Conservation (phyloP, 768 basidiomycete species). For the Podaxis sp. region DNA sequence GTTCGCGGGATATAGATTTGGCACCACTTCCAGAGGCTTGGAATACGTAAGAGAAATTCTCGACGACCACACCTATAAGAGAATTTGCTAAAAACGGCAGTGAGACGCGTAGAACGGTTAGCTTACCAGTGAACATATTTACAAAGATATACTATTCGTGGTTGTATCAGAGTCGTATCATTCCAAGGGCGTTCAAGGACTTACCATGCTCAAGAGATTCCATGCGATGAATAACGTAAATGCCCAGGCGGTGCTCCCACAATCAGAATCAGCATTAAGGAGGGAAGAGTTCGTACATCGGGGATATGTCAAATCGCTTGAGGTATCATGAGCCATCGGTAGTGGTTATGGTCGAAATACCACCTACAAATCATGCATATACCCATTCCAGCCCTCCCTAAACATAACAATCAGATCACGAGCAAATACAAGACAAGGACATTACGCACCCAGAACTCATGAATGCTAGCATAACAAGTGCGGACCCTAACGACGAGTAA, state of each 20-base stretch:
- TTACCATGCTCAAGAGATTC: slow-evolving; percentile 94
- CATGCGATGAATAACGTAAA: slow-evolving; percentile 89
- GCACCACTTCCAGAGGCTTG: slow-evolving; percentile 82
- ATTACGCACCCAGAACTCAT: slow-evolving; percentile 84
- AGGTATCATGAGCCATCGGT: slow-evolving; percentile 2
- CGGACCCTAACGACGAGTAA: slow-evolving; percentile 74
- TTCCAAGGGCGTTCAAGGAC: slow-evolving; percentile 18
- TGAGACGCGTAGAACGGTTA: neutral
- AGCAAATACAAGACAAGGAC: slow-evolving; percentile 3
- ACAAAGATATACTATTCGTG: slow-evolving; percentile 82
- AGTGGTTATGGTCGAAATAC: neutral
- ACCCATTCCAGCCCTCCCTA: slow-evolving; percentile 96
- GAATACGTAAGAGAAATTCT: slow-evolving; percentile 95
- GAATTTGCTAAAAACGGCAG: neutral
- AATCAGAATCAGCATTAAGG: slow-evolving; percentile 69
- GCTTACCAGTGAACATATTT: slow-evolving; percentile 88
- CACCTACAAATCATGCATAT: slow-evolving; percentile 94
- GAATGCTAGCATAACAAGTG: slow-evolving; percentile 88
- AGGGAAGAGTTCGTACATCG: slow-evolving; percentile 64
- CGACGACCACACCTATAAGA: slow-evolving; percentile 77
- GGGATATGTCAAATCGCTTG: slow-evolving; percentile 73
- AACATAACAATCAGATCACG: slow-evolving; percentile 16
- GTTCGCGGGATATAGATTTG: slow-evolving; percentile 80
- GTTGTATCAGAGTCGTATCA: slow-evolving; percentile 7
- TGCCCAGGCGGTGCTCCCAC: slow-evolving; percentile 83